Base-by-base conservation (phyloP, 345 rosid species). In the Citrus sp. region DNA sequence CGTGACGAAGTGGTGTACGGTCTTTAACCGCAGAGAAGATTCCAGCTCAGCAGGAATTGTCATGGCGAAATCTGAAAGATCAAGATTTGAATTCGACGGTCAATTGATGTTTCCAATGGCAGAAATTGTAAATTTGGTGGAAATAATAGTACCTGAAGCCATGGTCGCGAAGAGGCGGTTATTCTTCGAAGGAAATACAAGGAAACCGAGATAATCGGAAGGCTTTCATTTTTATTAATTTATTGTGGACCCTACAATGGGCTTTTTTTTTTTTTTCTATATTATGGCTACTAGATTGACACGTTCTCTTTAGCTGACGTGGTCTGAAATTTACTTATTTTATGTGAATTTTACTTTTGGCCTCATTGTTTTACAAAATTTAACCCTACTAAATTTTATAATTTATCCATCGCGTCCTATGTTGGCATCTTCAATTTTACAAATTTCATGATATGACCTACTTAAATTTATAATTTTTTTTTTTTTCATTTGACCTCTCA, bases 11-110 rank as follows among this genome's bases (percentile, higher is more conserved):
- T 87, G 91, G 77, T 83, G 92, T 12, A 88, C 86, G 24, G 89
- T 91, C 92, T 83, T 95, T 85, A 91, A 82, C 78, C 87, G 92
- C 87, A 93, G 81, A 74, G 93, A 96, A 54, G 94, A 85, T 82
- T 95, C 98, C 9, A 93, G 94, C 85, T 93, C 98, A 28, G 90
- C 86, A 4, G 92, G 95, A 83, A 89, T 86, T 62, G 84, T 82
- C 74, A 84, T 78, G 7, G 87, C 86, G 65, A 81, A 82, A 79
- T 92, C 94, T 91, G 87, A 75, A 70, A 59, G 27, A 72, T 16
- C 34, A 54, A 13, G 61, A 46, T 62, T 62, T 24, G 60, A 62
- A 38, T 42, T 61, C n/a, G 24, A 42, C 18, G 35, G 30, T 61
- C 12, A 61, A 40, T 27, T 38, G 34, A 51, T 27, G n/a, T 25